These are phyloP conservation scores for Lentinula edodes DNA, from an alignment of 768 basidiomycete species.

Conservation along the genomic window DNA sequence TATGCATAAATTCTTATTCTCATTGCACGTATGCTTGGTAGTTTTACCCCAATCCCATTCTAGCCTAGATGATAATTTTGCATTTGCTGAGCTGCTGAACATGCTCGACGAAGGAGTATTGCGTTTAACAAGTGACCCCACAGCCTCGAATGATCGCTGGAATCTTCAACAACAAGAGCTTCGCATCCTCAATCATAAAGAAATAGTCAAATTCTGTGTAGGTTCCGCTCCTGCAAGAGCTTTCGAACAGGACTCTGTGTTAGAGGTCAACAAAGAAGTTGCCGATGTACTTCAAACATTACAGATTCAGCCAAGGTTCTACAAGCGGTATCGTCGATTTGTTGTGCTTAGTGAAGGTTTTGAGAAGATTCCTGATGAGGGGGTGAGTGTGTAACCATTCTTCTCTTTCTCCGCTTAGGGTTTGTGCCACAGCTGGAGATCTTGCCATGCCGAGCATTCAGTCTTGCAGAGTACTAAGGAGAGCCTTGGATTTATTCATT, in stretches of 20 bases:
- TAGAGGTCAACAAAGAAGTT: constrained; percentile 27
- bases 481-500: no score
- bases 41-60: neutral
- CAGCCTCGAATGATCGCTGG: neutral
- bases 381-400: constrained; percentile 35
- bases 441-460: neutral
- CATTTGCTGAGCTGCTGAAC: neutral
- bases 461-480: neutral
- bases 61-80: neutral
- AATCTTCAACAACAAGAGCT: neutral
- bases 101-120: neutral
- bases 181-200: constrained; percentile 25
- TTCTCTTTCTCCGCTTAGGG: neutral
- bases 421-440: neutral
- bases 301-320: constrained; percentile 59
- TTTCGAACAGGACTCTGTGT: constrained; percentile 23
- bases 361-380: constrained; percentile 25
- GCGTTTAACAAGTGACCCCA: neutral
- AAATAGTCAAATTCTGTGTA: constrained; percentile 39
- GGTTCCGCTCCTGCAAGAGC: constrained; percentile 28
- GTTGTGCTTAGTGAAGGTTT: constrained; percentile 45
- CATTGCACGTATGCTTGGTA: no score
- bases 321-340: constrained; percentile 60
- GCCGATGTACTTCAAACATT: constrained; percentile 42
- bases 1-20: neutral